Percentiles rank a stretch among this genome's conserved stretches.
Evolutionary conservation across 768 basidiomycete genomes (phyloP).

Genomic region (Panaeolus papilionaceus): DNA sequence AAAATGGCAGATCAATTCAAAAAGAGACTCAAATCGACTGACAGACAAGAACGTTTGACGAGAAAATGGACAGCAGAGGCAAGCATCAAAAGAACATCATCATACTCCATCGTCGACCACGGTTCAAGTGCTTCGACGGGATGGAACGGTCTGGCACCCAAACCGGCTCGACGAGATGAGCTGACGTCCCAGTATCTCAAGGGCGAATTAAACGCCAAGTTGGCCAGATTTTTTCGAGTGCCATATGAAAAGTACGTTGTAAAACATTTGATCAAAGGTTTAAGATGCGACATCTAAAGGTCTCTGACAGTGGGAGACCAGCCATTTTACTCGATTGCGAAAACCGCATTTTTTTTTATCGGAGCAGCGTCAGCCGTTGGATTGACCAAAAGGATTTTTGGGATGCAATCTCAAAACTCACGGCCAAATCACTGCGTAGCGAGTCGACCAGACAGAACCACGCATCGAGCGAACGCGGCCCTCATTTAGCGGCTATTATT

Average conservation of each 20-base stretch:
- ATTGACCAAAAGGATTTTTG: not conserved
- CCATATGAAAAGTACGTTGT: not conserved
- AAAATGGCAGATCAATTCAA: too few relatives aligned
- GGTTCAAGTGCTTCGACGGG: not conserved
- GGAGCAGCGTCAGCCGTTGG: not conserved
- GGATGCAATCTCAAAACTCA: not conserved
- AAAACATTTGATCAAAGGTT: not conserved
- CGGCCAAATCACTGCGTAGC: not conserved
- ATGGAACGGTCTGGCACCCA: conserved; percentile 2
- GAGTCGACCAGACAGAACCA: not conserved
- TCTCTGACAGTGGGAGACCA: not conserved
- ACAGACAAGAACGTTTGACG: too few relatives aligned
- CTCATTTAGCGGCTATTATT: conserved; percentile 16
- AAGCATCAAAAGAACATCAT: too few relatives aligned
- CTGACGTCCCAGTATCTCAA: not conserved
- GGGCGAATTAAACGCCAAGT: not conserved
- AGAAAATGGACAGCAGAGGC: too few relatives aligned
- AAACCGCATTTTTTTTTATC: not conserved
- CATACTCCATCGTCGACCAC: not conserved
- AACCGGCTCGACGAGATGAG: not conserved
- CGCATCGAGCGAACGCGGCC: not conserved
- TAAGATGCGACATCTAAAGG: not conserved
- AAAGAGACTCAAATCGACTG: too few relatives aligned
- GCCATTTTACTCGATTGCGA: not conserved
- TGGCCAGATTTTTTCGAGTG: not conserved